Base-by-base conservation (phyloP, 78 protist genomes). In the Dictyostelium purpureum region DNA sequence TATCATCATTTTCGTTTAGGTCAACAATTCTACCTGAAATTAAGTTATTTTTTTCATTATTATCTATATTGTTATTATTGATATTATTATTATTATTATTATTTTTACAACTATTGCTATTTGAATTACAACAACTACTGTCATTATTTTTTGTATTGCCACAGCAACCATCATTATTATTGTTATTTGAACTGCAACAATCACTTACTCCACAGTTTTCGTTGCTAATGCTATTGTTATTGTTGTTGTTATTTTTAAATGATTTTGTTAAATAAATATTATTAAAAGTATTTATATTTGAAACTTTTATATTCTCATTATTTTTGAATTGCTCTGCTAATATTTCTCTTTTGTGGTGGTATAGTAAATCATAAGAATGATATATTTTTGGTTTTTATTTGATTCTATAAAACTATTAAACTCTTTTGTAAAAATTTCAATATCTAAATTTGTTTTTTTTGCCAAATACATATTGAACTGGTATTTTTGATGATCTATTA, bases 401-500 rank as follows among this genome's bases (percentile, higher is more conserved):
- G 71, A 63, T 63, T 63, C 40, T 63, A 16, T 33, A 16, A 63
- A 33, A 33, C 33, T 28, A 69, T 42, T 69, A 6, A 40, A 40
- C n/a, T 38, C 52, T 10, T 4, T 69, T 40, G 47, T 38, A 69
- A 40, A 40, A 0, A n/a, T 69, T 19, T 38, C 51, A 0, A 69
- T 5, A 21, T 40, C 45, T 16, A 42, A 42, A 40, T n/a, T 40
- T n/a, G 61, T 74, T 16, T 24, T 40, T 33, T 87, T 87, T 38
- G 33, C 93, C 93, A 88, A 79, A 88, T 70, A 88, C 93, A 61
- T 74, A 88, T 77, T 78, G 93, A 4, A 88, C 93, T 43, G 93
- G 87, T 88, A 78, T 38, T 70, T 69, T 77, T 21, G 89, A 73
- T 24, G 93, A 56, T 38, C 91, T 83, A 12, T 16, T n/a, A n/a